Percentiles rank a stretch among this genome's conserved stretches.
Evolutionary conservation across 306 rosid species (phyloP).

Genomic region (Sechiopsis laciniata): DNA sequence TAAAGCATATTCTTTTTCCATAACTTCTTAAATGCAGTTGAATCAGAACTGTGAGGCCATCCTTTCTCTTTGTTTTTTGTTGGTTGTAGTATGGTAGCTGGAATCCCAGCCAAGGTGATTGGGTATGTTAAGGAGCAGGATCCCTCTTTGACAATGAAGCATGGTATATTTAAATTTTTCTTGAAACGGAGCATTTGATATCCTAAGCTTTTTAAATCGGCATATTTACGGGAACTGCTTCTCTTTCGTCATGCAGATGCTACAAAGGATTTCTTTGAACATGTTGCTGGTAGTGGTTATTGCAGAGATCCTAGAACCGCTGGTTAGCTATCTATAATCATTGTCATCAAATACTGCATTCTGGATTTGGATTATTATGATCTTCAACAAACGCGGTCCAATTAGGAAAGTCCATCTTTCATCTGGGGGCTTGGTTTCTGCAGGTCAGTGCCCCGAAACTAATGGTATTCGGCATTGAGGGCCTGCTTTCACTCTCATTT

Average conservation of each 20-base stretch:
- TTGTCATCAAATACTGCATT: neutral
- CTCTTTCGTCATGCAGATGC: slow-evolving; percentile 55
- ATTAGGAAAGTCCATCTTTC: neutral
- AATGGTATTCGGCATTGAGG: neutral
- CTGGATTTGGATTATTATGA: neutral
- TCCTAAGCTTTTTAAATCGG: neutral
- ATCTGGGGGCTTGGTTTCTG: neutral
- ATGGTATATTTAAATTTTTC: slow-evolving; percentile 49
- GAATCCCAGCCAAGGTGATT: slow-evolving; percentile 73
- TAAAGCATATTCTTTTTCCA: neutral
- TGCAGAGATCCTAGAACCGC: slow-evolving; percentile 37
- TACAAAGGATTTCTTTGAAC: slow-evolving; percentile 60
- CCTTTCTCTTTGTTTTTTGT: neutral
- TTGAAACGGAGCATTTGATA: neutral
- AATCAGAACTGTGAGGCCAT: slow-evolving; percentile 10
- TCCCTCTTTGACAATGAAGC: slow-evolving; percentile 91
- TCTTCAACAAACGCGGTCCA: too few species aligned
- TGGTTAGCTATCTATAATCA: slow-evolving; percentile 35
- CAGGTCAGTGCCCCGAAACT: neutral
- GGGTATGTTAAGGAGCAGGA: slow-evolving; percentile 54
- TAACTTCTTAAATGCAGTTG: neutral
- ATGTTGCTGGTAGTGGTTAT: slow-evolving; percentile 37
- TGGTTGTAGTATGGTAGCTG: slow-evolving; percentile 69
- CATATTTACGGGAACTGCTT: neutral
- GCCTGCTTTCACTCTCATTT: neutral